A percentile compares a stretch with the other conserved stretches of the same genome.
Evolutionary conservation across 345 rosid genomes (phyloP).

Genomic region (Populus nigra): DNA sequence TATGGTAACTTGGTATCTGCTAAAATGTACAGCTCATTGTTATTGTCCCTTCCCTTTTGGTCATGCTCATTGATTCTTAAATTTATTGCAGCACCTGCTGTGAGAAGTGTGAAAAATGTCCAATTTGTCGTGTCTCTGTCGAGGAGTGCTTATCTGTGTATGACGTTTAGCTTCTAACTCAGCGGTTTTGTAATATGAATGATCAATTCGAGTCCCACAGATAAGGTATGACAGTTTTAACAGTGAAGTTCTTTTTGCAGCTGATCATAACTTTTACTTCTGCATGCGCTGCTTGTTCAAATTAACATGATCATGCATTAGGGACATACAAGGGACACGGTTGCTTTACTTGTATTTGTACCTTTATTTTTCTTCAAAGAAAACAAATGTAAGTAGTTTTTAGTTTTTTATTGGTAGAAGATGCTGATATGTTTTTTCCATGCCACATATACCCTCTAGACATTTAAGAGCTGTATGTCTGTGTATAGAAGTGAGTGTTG

Average conservation of each 20-base stretch:
- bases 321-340: not conserved
- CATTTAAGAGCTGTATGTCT: not conserved
- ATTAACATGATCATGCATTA: not conserved
- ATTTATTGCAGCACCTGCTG: conserved; percentile 69
- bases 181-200: conserved; percentile 3
- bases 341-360: not conserved
- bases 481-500: conserved; percentile 4
- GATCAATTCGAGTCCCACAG: conserved; percentile 5
- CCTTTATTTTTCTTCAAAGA: not conserved
- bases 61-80: conserved; percentile 14
- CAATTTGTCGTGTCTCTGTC: conserved; percentile 69
- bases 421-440: not conserved
- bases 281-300: not conserved
- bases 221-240: conserved; percentile 15
- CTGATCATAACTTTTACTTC: not conserved
- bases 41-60: not conserved
- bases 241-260: conserved; percentile 7
- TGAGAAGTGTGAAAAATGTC: conserved; percentile 89
- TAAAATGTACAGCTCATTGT: not conserved
- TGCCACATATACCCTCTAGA: not conserved
- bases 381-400: conserved; percentile 15
- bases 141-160: conserved; percentile 84
- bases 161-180: conserved; percentile 56
- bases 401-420: not conserved
- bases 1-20: conserved; percentile 21